Base-by-base conservation (phyloP, 371 early-diverging fungal genomes). In the Mortierella sp. region DNA sequence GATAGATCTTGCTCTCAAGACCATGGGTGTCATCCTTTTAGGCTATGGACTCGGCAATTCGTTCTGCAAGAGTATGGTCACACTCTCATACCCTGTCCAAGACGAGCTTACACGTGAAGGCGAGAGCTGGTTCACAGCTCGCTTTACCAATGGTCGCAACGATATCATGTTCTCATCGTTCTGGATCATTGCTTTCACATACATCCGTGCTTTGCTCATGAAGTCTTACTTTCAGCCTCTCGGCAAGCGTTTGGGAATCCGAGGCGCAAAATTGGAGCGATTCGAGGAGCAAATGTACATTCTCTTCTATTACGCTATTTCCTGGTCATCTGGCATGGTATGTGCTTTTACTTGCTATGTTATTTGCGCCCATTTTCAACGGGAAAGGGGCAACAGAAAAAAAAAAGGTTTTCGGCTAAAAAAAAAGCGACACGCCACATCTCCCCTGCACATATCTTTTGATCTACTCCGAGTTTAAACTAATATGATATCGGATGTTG, bases 181-280 rank as follows among this genome's bases (percentile, higher is more conserved):
- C 84, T 94, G 93, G 91, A 85, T 91, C 66, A 78, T 93, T 28
- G 87, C 88, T 5, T 93, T 94, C 74, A 93, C 93, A n/a, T 89
- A 92, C 43, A 69, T 92, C 52, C 91, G 94, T 10, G 90, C 90
- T 11, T 62, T 76, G 26, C 66, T 87, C 40, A 93, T 93, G 90
- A 85, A 88, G 69, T 86, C 86, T 58, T 39, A 90, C 20, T 87
- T 90, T 40, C 86, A 83, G 62, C 94, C 94, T 16, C 49, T 92
- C 18, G 91, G 87, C n/a, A 77, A 78, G 65, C 72, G 74, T 39
- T 72, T 83, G 11, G 88, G 92, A 11, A 88, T 92, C 66, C 84
- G 87, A 20, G 78, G 73, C 45, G 76, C 84, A 30, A 91, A 90
- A 72, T 68, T 88, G 68, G 88, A 88, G 66, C 91, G 94, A 40